phyloP scores from a whole-genome alignment of 805 yeast species.

The Wickerhamiella occidentalis region DNA sequence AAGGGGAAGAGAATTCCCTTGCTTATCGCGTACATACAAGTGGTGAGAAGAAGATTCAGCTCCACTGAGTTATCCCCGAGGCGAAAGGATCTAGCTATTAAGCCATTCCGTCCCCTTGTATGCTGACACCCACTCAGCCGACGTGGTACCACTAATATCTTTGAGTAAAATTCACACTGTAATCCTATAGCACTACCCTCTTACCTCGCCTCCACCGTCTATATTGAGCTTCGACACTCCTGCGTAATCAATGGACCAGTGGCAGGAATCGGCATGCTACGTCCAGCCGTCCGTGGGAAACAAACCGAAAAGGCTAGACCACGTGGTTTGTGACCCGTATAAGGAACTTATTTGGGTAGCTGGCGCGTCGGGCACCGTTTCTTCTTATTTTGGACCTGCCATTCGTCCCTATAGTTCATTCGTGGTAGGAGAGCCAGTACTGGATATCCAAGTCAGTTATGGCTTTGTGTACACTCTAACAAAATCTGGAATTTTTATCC shows the following conservation, averaged over 20 bases:
- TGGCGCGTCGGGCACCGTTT: slow-evolving; percentile 37
- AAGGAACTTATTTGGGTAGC: slow-evolving; percentile 75
- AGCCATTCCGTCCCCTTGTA: too few species aligned
- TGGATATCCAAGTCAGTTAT: slow-evolving; percentile 42
- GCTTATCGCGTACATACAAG: too few species aligned
- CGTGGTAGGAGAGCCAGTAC: slow-evolving; percentile 37
- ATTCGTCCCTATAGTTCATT: slow-evolving; percentile 48
- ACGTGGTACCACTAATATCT: too few species aligned
- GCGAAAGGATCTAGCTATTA: too few species aligned
- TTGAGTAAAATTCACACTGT: too few species aligned
- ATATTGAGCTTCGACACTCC: too few species aligned
- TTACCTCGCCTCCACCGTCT: too few species aligned
- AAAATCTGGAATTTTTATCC: slow-evolving; percentile 38
- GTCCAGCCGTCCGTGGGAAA: background rate
- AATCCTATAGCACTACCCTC: too few species aligned
- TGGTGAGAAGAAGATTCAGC: too few species aligned
- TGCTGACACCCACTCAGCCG: too few species aligned
- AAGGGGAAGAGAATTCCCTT: too few species aligned
- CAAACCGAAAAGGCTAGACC: background rate
- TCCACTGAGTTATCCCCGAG: too few species aligned
- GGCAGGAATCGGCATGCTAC: slow-evolving; percentile 21
- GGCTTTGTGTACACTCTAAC: slow-evolving; percentile 51
- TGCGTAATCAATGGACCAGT: slow-evolving; percentile 19
- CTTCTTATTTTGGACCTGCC: slow-evolving; percentile 35
- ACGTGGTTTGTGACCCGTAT: slow-evolving; percentile 17